Conservation (phyloP, 176 grass and related monocot genomes). For the Dendrocalamus sinicus region DNA sequence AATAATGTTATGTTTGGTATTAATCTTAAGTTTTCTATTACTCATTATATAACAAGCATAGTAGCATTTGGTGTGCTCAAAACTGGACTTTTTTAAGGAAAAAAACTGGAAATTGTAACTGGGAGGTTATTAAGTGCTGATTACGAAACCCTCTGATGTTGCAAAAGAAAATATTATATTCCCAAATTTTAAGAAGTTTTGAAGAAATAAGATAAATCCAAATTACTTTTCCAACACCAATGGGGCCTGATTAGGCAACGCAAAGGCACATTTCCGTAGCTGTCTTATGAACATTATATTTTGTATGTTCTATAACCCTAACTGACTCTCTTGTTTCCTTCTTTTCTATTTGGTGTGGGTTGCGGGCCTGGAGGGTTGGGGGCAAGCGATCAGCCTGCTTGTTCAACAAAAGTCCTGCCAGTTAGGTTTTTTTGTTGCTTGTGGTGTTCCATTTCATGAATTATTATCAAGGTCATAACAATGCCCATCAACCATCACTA, state of each 20-base stretch:
- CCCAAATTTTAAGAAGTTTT: not conserved
- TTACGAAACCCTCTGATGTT: conserved; percentile 4
- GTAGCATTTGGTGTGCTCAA: not conserved
- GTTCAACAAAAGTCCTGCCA: conserved; percentile 8
- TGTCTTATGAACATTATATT: conserved; percentile 18
- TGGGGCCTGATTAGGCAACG: conserved; percentile 13
- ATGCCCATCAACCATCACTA: not conserved
- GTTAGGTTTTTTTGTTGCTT: conserved; percentile 18
- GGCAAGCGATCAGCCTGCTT: conserved; percentile 30
- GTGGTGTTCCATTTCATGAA: conserved; percentile 10
- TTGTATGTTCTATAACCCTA: conserved; percentile 22
- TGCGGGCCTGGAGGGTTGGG: not conserved
- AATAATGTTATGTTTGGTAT: conserved; percentile 21
- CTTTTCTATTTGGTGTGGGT: not conserved
- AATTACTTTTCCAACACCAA: too few relatives aligned
- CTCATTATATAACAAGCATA: not conserved
- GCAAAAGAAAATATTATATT: not conserved
- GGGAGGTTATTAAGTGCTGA: not conserved
- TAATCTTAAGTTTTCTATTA: not conserved
- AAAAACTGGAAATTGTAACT: conserved; percentile 3
- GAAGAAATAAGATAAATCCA: not conserved
- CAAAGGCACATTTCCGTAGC: not conserved
- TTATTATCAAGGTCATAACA: not conserved
- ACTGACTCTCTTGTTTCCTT: not conserved
- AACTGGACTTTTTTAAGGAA: not conserved